Conservation (phyloP, 2,329 filamentous ascomycete species). For the Colletotrichum phormii region DNA sequence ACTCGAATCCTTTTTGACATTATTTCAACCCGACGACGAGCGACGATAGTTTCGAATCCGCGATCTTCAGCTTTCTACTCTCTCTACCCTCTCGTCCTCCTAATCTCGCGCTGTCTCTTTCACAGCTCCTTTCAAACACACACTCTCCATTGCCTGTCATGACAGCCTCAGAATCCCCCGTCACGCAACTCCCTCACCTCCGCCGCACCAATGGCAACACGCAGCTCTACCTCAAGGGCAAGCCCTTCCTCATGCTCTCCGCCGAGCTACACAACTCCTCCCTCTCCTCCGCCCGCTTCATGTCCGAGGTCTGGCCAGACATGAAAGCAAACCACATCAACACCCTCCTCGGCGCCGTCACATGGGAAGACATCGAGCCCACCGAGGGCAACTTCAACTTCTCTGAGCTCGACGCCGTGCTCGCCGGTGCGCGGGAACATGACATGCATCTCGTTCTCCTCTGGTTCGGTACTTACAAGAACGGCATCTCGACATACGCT, state of each 20-base stretch:
- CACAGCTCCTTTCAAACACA: neutral
- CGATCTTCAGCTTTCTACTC: neutral
- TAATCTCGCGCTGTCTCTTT: neutral
- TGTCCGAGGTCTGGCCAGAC: slow-evolving; percentile 44
- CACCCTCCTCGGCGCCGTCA: slow-evolving; percentile 50
- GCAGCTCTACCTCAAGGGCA: slow-evolving; percentile 51
- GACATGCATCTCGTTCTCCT: slow-evolving; percentile 50
- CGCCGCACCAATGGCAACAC: slow-evolving; percentile 42
- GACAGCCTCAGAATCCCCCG: slow-evolving; percentile 21
- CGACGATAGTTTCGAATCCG: neutral
- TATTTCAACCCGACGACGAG: slow-evolving; percentile 19
- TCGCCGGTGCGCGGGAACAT: slow-evolving; percentile 46
- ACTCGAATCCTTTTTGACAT: slow-evolving; percentile 9
- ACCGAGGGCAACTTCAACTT: slow-evolving; percentile 50
- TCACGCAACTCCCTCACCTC: slow-evolving; percentile 36
- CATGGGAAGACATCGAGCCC: slow-evolving; percentile 53
- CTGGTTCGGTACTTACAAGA: slow-evolving; percentile 54
- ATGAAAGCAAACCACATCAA: slow-evolving; percentile 50
- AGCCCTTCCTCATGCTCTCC: slow-evolving; percentile 50
- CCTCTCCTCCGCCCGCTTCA: slow-evolving; percentile 47
- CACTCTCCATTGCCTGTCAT: slow-evolving; percentile 1
- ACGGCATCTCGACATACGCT: slow-evolving; percentile 50
- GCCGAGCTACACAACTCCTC: slow-evolving; percentile 53
- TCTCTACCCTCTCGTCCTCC: neutral
- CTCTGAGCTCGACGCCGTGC: slow-evolving; percentile 47